Percentiles rank a stretch among this genome's conserved stretches.
Evolutionary conservation across 352 stramenopile genomes (phyloP).

Genomic region (Globisporangium perplexum): DNA sequence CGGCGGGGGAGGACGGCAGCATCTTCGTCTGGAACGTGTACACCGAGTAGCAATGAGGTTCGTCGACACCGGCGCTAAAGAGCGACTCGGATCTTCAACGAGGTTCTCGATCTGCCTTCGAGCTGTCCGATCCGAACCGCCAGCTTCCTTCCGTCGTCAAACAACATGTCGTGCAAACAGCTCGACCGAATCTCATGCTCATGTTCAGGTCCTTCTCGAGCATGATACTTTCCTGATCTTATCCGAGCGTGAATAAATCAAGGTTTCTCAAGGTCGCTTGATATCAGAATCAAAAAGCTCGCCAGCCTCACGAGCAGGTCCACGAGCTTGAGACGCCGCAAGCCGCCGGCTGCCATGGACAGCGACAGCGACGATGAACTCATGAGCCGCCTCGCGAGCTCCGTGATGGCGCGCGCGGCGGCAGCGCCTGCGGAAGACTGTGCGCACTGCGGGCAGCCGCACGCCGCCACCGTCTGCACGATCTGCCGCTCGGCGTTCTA

Average conservation of each 20-base stretch:
- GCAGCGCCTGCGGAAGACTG: conserved; percentile 61
- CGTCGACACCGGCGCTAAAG: too few species aligned
- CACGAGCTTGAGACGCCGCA: too few species aligned
- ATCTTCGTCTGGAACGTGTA: conserved; percentile 93
- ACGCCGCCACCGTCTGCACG: conserved; percentile 50
- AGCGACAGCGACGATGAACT: conserved; percentile 88
- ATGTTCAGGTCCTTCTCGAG: too few species aligned
- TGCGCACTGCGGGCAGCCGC: conserved; percentile 57
- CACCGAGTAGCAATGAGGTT: conserved; percentile 22
- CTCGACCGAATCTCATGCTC: too few species aligned
- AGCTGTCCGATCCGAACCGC: neutral
- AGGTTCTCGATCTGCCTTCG: neutral
- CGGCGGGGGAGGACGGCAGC: conserved; percentile 87
- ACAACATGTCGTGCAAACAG: too few species aligned
- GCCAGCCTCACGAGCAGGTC: too few species aligned
- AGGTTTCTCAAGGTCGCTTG: too few species aligned
- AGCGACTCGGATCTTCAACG: neutral
- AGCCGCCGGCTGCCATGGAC: conserved; percentile 21
- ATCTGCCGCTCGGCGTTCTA: conserved; percentile 66
- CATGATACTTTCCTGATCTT: too few species aligned
- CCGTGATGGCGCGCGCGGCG: conserved; percentile 21
- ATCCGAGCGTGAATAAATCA: too few species aligned
- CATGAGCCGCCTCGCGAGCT: conserved; percentile 60
- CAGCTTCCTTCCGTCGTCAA: too few species aligned
- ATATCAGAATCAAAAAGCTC: too few species aligned